Evolutionary conservation across 1,284 basidiomycete species (phyloP).

Genomic region (Boletus mariae): DNA sequence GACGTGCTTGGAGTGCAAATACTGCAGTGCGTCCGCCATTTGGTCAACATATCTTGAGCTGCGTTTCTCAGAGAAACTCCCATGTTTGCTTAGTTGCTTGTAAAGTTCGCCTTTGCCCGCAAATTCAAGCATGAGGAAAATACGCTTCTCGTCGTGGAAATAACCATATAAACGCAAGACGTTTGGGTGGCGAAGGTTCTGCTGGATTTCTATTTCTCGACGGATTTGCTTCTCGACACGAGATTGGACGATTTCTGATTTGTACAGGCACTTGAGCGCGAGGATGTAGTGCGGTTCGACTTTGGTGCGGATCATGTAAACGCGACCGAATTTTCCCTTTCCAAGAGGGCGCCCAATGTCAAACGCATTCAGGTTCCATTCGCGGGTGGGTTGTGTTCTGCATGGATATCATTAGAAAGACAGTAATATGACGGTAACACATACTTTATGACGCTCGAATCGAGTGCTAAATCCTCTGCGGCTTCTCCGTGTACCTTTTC

Average conservation of each 20-base stretch:
- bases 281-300: conserved; percentile 86
- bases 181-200: conserved; percentile 94
- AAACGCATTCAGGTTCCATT: conserved; percentile 84
- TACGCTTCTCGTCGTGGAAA: conserved; percentile 97
- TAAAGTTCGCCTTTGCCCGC: conserved; percentile 95
- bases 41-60: conserved; percentile 92
- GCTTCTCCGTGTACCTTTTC: conserved; percentile 66
- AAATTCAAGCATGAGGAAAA: conserved; percentile 97
- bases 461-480: conserved; percentile 71
- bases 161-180: conserved; percentile 93
- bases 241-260: conserved; percentile 88
- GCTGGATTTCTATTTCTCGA: conserved; percentile 98
- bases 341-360: conserved; percentile 95
- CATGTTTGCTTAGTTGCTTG: conserved; percentile 86
- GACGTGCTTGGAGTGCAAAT: conserved; percentile 94
- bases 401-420: conserved; percentile 7
- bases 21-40: conserved; percentile 94
- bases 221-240: conserved; percentile 92
- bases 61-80: conserved; percentile 84
- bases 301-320: conserved; percentile 98
- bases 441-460: conserved; percentile 66
- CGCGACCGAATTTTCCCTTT: conserved; percentile 98
- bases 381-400: conserved; percentile 68
- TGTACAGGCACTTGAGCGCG: conserved; percentile 96
- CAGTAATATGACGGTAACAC: conserved; percentile 22